A percentile compares a stretch with the other conserved stretches of the same genome.
These are phyloP conservation scores for Pleurotus pulmonarius DNA, from an alignment of 768 basidiomycete genomes.

Conservation along the genomic window DNA sequence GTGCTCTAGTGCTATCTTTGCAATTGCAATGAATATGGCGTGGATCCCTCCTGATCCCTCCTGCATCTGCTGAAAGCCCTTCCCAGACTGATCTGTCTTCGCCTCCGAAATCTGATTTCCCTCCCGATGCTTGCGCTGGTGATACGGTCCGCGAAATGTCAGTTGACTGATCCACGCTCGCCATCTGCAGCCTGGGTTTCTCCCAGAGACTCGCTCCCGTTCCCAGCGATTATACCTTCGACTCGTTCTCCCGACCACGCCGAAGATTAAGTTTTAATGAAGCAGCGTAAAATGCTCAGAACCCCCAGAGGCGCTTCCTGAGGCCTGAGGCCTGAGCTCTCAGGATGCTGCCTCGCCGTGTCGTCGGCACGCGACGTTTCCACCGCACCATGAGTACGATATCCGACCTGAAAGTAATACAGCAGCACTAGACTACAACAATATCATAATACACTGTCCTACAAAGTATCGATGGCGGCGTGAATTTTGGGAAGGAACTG, in stretches of 20 bases:
- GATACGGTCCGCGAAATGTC: background rate
- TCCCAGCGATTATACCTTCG: background rate
- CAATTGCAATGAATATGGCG: conserved; percentile 48
- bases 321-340: conserved; percentile 33
- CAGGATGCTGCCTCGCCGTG: conserved; percentile 58
- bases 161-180: background rate
- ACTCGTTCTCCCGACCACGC: background rate
- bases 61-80: conserved; percentile 50
- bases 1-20: conserved; percentile 69
- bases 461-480: background rate
- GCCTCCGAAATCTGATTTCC: background rate
- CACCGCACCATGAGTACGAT: conserved; percentile 51
- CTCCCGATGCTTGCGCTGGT: background rate
- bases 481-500: background rate
- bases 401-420: too few relatives aligned
- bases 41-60: conserved; percentile 64
- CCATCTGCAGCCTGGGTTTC: background rate
- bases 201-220: background rate
- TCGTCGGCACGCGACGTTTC: conserved; percentile 48
- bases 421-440: too few relatives aligned
- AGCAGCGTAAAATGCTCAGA: too few relatives aligned
- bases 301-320: too few relatives aligned
- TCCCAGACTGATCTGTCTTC: conserved; percentile 26
- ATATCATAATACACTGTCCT: background rate
- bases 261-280: background rate